phyloP scores from a whole-genome alignment of 345 rosid species.

The Euphorbia lathyris region DNA sequence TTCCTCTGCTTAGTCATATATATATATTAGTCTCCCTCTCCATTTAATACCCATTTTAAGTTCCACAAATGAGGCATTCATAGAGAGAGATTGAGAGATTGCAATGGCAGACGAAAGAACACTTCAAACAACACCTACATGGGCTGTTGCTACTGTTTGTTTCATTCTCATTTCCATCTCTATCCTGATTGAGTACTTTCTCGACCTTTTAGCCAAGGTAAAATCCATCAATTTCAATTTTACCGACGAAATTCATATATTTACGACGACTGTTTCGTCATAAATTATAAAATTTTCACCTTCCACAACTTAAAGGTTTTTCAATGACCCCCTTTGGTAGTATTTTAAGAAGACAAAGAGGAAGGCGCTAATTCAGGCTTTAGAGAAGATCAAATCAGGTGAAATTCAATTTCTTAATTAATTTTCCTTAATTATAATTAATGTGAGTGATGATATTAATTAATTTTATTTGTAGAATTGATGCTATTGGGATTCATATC shows the following conservation, averaged over 20 bases:
- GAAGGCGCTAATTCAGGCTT: slow-evolving; percentile 63
- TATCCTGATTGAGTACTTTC: slow-evolving; percentile 50
- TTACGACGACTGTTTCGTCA: too few relatives aligned
- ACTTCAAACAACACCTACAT: slow-evolving; percentile 65
- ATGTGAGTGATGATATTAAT: not conserved
- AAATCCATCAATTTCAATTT: too few relatives aligned
- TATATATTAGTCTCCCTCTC: too few relatives aligned
- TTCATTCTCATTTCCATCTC: slow-evolving; percentile 53
- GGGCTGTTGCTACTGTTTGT: slow-evolving; percentile 86
- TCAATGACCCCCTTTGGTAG: too few relatives aligned
- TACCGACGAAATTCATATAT: too few relatives aligned
- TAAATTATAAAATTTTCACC: too few relatives aligned
- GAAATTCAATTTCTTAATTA: not conserved
- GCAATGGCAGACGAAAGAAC: slow-evolving; percentile 26
- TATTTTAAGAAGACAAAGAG: slow-evolving; percentile 51
- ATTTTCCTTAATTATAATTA: too few relatives aligned
- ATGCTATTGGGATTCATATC: slow-evolving; percentile 83
- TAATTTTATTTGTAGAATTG: slow-evolving; percentile 38
- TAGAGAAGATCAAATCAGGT: slow-evolving; percentile 86
- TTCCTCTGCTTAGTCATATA: too few relatives aligned
- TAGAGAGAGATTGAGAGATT: too few relatives aligned
- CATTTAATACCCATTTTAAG: too few relatives aligned
- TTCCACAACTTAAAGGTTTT: too few relatives aligned
- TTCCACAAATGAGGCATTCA: too few relatives aligned
- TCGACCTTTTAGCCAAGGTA: slow-evolving; percentile 57